These are phyloP conservation scores for Aspergillus chevalieri DNA, from an alignment of 2,329 filamentous ascomycete genomes.

Conservation along the genomic window DNA sequence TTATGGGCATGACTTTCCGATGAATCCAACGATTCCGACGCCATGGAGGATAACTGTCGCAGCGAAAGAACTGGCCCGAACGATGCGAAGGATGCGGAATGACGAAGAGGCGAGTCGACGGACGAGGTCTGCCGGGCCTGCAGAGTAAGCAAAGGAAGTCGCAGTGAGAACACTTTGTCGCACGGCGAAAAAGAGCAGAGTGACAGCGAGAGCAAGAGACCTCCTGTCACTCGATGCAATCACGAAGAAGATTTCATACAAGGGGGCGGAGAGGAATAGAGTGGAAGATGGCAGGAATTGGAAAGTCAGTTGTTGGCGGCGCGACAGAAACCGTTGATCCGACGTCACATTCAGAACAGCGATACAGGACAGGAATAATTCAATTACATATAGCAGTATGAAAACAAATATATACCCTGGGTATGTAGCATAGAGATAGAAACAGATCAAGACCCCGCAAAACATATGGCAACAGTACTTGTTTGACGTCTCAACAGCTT, in stretches of 20 bases:
- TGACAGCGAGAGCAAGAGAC: slow-evolving; percentile 14
- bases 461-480: neutral
- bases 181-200: slow-evolving; percentile 6
- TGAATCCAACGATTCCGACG: slow-evolving; percentile 31
- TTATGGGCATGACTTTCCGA: slow-evolving; percentile 23
- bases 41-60: slow-evolving; percentile 26
- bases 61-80: slow-evolving; percentile 8
- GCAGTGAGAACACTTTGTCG: slow-evolving; percentile 24
- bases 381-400: neutral
- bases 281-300: neutral
- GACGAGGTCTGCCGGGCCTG: slow-evolving; percentile 20
- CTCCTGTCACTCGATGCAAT: slow-evolving; percentile 17
- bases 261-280: neutral
- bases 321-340: neutral
- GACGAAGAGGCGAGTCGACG: slow-evolving; percentile 10
- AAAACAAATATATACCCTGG: too few relatives aligned
- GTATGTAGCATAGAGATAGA: too few relatives aligned
- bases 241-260: neutral
- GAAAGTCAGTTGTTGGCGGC: neutral
- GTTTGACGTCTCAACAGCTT: neutral
- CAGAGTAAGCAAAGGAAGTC: slow-evolving; percentile 15
- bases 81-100: slow-evolving; percentile 2
- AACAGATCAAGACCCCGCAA: neutral
- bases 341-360: too few relatives aligned
- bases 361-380: neutral